Conservation (phyloP, 345 rosid genomes). For the Eucalyptus fibrosa region DNA sequence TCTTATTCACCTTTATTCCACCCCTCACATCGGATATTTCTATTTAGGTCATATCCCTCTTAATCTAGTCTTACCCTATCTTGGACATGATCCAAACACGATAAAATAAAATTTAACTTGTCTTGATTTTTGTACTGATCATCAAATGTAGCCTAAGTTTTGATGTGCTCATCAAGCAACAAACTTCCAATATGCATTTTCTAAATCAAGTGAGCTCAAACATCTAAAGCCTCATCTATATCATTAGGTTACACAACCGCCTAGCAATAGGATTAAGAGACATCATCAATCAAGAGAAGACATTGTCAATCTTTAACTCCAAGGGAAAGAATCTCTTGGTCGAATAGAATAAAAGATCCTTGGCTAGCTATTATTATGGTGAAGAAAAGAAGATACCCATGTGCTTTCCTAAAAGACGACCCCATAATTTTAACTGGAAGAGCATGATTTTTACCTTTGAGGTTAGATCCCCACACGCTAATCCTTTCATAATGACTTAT, state of each 20-base stretch:
- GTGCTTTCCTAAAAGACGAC: background rate
- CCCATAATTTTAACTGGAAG: background rate
- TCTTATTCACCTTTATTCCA: background rate
- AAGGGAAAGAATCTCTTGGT: background rate
- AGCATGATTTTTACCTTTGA: background rate
- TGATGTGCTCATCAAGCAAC: background rate
- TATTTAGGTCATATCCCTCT: background rate
- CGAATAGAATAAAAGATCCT: background rate
- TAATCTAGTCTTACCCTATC: background rate
- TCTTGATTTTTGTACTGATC: background rate
- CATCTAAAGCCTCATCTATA: background rate
- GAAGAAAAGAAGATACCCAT: background rate
- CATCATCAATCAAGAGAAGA: background rate
- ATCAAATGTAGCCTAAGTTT: background rate
- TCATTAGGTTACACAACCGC: background rate
- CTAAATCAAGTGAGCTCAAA: background rate
- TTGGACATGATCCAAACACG: background rate
- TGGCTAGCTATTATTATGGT: background rate
- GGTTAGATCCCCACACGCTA: background rate
- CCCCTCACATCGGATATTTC: background rate
- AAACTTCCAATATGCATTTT: background rate
- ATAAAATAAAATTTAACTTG: background rate
- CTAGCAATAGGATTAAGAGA: background rate
- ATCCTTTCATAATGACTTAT: too few relatives aligned
- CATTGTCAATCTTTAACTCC: background rate